Base-by-base conservation (phyloP, 179 eudicot genomes). In the Patellifolia procumbens region DNA sequence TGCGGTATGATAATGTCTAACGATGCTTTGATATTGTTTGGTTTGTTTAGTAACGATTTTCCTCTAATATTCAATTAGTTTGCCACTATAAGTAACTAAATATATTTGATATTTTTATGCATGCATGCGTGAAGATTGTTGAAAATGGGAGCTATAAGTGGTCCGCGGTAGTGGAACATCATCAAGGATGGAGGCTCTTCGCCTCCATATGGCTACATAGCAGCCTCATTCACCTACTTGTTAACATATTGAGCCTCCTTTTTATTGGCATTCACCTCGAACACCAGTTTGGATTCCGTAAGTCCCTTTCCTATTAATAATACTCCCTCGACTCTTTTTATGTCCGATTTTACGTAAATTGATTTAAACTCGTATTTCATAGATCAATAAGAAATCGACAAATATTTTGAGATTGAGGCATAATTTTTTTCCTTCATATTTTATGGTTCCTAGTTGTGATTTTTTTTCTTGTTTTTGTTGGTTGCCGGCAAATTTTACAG, bases 191-290 rank as follows among this genome's bases (percentile, higher is more conserved):
- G 97, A 88, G 96, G 83, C 92, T 92, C 69, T 52, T 92, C 22
- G 80, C 89, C 56, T 85, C 91, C n/a, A 89, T 88, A 68, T 92
- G 97, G 97, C 77, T 92, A 70, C 97, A 92, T 78, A 91, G 89
- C 32, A 91, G 97, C 73, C 85, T 92, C 45, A 79, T 89, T 52
- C 96, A 91, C 71, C 78, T 92, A 55, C 82, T 91, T 67, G 87
- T 90, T 28, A 91, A 89, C 82, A 88, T 91, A 88, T 63, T 91
- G 59, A 82, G 90, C 77, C 83, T 92, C 64, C 81, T 91, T 42
- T 85, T 89, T 24, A 77, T 91, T 32, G 97, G 96, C 59, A 89
- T 91, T 80, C 96, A 91, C 69, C 88, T 92, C 1, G 97, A 92
- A 78, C 93, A 87, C 69, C 93, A 89, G 77, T 91, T 89, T 79